Percentiles rank a stretch among this genome's conserved stretches.
Conservation (phyloP, 1,284 basidiomycete genomes). For the Hypsizygus ulmarius region DNA sequence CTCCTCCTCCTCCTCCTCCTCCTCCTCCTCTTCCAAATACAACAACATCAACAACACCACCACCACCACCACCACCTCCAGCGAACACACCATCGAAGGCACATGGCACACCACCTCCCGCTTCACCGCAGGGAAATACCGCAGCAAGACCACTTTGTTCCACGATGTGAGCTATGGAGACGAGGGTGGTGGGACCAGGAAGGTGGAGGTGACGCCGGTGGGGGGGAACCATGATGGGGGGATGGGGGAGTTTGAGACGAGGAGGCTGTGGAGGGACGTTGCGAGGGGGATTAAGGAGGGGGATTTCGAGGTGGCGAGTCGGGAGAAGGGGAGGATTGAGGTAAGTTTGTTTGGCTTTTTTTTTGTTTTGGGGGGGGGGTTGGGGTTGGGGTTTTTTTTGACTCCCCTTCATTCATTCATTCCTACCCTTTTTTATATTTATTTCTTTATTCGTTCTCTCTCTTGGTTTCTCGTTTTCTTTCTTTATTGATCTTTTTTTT, state of each 20-base stretch:
- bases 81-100: constrained; percentile 8
- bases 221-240: constrained; percentile 40
- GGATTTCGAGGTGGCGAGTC: constrained; percentile 89
- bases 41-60: background rate
- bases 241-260: constrained; percentile 84
- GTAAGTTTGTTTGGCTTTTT: constrained; percentile 34
- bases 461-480: no score
- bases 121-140: no score
- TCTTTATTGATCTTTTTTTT: no score
- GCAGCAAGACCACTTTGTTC: constrained; percentile 39
- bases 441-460: no score
- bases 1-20: background rate
- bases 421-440: no score
- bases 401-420: background rate
- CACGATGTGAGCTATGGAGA: no score
- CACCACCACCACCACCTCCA: background rate
- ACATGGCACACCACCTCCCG: constrained; percentile 12
- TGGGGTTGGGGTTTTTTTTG: no score
- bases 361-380: no score
- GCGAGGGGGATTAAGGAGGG: constrained; percentile 89
- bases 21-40: background rate
- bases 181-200: constrained; percentile 37
- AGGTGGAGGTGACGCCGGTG: constrained; percentile 72
- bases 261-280: constrained; percentile 84
- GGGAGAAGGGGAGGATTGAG: constrained; percentile 92